phyloP scores from a whole-genome alignment of 371 early-diverging fungal genomes.

The Mortierella sp. region DNA sequence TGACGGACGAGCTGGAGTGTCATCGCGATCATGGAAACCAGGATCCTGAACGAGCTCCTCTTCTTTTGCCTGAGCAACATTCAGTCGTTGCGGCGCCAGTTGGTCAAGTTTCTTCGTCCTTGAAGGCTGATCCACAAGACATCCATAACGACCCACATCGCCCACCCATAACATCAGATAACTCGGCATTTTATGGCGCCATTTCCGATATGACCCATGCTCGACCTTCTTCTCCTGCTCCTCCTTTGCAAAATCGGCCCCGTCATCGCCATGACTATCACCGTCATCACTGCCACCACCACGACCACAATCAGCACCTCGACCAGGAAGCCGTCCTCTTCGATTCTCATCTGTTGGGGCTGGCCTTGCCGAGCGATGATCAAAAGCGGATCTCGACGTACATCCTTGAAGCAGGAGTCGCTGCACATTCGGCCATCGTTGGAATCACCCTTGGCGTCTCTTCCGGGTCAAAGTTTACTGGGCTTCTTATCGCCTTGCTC shows the following conservation, averaged over 20 bases:
- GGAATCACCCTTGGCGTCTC: conserved; percentile 85
- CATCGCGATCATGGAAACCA: neutral
- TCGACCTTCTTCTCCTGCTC: neutral
- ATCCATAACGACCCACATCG: neutral
- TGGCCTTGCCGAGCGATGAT: conserved; percentile 22
- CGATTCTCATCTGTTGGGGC: conserved; percentile 26
- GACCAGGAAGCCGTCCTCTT: neutral
- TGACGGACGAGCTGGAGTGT: conserved; percentile 11
- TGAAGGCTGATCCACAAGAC: neutral
- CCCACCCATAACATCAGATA: neutral
- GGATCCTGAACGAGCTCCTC: conserved; percentile 16
- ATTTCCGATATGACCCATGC: neutral
- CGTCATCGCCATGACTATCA: conserved; percentile 32
- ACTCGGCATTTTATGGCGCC: neutral
- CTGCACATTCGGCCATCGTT: conserved; percentile 89
- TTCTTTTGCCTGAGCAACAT: conserved; percentile 4
- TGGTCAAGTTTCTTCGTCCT: neutral
- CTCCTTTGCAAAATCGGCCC: neutral
- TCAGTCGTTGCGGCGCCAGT: neutral
- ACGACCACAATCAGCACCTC: neutral
- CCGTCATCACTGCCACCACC: no score
- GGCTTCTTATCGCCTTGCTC: conserved; percentile 81
- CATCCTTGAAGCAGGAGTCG: conserved; percentile 88
- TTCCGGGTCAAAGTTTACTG: conserved; percentile 69
- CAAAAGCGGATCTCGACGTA: conserved; percentile 49